Evolutionary conservation across 169 alveolate species (phyloP).

Genomic region (Cryptosporidium bovis): DNA sequence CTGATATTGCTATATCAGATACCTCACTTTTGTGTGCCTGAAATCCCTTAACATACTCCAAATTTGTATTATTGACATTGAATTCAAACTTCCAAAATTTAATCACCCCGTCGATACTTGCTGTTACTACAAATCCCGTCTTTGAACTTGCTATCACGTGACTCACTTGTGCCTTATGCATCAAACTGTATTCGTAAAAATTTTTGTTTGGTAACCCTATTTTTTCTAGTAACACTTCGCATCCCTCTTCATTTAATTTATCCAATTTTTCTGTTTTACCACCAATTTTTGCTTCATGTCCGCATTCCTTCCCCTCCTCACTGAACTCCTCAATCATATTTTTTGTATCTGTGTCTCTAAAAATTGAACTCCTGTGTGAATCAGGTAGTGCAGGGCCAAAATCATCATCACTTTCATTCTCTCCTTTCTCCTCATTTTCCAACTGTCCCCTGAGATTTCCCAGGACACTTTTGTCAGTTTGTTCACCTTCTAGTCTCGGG

Average conservation of each 20-base stretch:
- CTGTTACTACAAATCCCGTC: conserved; percentile 92
- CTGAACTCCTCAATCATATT: neutral
- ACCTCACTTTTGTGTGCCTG: conserved; percentile 92
- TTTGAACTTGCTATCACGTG: conserved; percentile 87
- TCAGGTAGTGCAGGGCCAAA: neutral
- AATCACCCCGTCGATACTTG: conserved; percentile 94
- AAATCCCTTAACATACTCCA: conserved; percentile 96
- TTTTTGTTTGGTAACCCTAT: conserved; percentile 83
- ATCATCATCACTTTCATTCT: neutral
- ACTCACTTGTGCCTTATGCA: conserved; percentile 89
- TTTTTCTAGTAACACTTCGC: conserved; percentile 80
- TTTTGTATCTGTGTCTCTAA: neutral
- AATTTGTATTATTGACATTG: neutral
- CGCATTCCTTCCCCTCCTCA: no score
- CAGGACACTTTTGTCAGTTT: no score
- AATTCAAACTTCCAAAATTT: conserved; percentile 96
- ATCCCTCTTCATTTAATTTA: neutral
- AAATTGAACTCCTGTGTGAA: neutral
- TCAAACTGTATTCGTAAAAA: conserved; percentile 88
- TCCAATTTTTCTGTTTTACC: neutral
- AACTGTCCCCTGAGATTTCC: neutral
- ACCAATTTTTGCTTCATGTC: neutral
- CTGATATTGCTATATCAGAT: conserved; percentile 81
- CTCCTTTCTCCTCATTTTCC: neutral
- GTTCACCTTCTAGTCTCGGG: no score